A percentile compares a stretch with the other conserved stretches of the same genome.
phyloP scores from a whole-genome alignment of 2,329 filamentous ascomycete genomes.

The Neophaeococcomyces mojaviensis region DNA sequence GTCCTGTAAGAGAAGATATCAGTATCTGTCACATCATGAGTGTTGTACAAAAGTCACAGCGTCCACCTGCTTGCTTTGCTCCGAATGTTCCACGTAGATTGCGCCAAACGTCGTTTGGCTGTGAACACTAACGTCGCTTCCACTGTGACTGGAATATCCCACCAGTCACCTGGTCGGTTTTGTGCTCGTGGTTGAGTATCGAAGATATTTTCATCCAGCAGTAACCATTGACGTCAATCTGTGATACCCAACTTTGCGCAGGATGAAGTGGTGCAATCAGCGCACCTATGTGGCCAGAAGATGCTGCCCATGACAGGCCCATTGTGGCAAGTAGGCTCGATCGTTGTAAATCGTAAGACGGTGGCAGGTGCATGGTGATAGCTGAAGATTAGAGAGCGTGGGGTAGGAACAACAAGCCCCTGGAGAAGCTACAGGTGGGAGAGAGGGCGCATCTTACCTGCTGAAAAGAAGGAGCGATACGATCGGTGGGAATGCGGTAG shows the following conservation, averaged over 20 bases:
- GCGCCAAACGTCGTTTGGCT: background rate
- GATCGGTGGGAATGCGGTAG: background rate
- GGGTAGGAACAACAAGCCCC: constrained; percentile 4
- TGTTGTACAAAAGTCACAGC: constrained; percentile 2
- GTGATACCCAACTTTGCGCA: background rate
- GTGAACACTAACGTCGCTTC: background rate
- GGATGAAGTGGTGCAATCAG: no score
- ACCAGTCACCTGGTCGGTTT: background rate
- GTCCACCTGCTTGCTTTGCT: background rate
- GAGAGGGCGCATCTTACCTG: constrained; percentile 9
- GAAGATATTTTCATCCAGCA: background rate
- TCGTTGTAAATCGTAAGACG: background rate
- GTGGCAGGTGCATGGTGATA: constrained; percentile 3
- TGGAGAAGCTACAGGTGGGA: constrained; percentile 1
- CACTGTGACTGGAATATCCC: background rate
- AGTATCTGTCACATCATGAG: background rate
- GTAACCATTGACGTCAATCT: constrained; percentile 3
- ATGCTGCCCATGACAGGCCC: background rate
- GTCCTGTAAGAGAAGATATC: constrained; percentile 1
- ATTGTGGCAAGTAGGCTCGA: background rate
- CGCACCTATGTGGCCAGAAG: background rate
- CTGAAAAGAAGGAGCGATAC: constrained; percentile 5
- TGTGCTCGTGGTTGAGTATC: background rate
- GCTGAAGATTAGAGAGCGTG: constrained; percentile 5
- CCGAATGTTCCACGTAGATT: background rate